Evolutionary conservation across 2,329 filamentous ascomycete genomes (phyloP).

Genomic region (Cladophialophora immunda): DNA sequence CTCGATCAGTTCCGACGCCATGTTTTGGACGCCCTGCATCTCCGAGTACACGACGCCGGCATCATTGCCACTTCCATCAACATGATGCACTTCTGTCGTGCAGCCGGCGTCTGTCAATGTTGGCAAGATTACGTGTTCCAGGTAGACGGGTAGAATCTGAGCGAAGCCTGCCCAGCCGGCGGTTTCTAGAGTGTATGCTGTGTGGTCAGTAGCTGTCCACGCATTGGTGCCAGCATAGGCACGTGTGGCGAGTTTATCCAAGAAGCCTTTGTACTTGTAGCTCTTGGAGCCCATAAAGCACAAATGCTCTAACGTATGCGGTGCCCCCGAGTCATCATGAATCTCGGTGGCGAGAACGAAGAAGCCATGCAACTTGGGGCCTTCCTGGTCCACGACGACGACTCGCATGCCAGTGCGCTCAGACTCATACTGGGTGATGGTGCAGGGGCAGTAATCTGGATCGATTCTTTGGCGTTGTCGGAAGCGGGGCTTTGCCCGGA

Average conservation of each 20-base stretch:
- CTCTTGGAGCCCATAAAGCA: conserved; percentile 91
- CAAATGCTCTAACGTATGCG: conserved; percentile 83
- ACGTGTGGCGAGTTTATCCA: conserved; percentile 92
- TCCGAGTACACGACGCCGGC: conserved; percentile 98
- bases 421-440: conserved; percentile 95
- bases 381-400: conserved; percentile 87
- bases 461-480: conserved; percentile 85
- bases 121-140: conserved; percentile 91
- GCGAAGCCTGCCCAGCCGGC: conserved; percentile 98
- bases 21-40: conserved; percentile 96
- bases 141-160: conserved; percentile 90
- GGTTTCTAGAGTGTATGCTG: conserved; percentile 92
- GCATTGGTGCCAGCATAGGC: conserved; percentile 96
- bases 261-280: conserved; percentile 92
- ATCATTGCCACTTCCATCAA: conserved; percentile 92
- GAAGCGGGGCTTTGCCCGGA: conserved; percentile 59
- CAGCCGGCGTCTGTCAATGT: conserved; percentile 93
- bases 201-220: conserved; percentile 96
- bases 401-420: conserved; percentile 93
- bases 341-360: conserved; percentile 97
- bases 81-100: conserved; percentile 94
- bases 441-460: conserved; percentile 87
- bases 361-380: conserved; percentile 94
- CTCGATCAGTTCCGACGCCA: conserved; percentile 85
- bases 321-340: conserved; percentile 93